Base-by-base conservation (phyloP, 2,329 filamentous ascomycete genomes). In the Sphaerostilbella broomeana region DNA sequence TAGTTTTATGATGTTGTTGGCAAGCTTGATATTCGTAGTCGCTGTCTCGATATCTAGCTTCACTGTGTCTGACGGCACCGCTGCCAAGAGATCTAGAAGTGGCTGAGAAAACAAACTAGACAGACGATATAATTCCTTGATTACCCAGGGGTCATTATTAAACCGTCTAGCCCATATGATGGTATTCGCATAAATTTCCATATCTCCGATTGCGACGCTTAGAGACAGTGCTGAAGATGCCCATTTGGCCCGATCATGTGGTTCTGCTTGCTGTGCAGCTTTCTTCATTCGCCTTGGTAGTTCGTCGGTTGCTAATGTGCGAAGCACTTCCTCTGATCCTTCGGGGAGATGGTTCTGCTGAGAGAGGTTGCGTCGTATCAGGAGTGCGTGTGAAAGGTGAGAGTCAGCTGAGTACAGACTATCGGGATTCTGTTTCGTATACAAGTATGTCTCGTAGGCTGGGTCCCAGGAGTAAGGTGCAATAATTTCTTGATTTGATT, bases 91-190 rank as follows among this genome's bases (percentile, higher is more conserved):
- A n/a, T n/a, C n/a, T n/a, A n/a, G n/a, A n/a, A n/a, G n/a, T n/a
- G n/a, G n/a, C n/a, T n/a, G n/a, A n/a, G n/a, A n/a, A n/a, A n/a
- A n/a, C n/a, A n/a, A n/a, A n/a, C n/a, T n/a, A n/a, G n/a, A n/a
- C n/a, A 39, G 28, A 0, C 26, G 27, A 35, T 56, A 60, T 1
- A 59, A 5, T 2, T 38, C 34, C 1, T 15, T 34, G 2, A 44
- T 34, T 0, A 47, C 43, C 2, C 47, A 27, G 1, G 45, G 21
- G 22, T 60, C 58, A 15, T 53, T 58, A 35, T 53, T 51, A 28
- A 56, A 61, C 1, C 58, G 52, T 3, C 46, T 44, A 1, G 53
- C 53, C 59, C 57, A 61, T 0, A 45, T 15, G 3, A 58, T 20
- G 1, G 51, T 52, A 4, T 54, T 49, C 5, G 38, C 35, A 3